Evolutionary conservation across 192 early-diverging fungal species (phyloP).

Genomic region (Powellomyces hirtus): DNA sequence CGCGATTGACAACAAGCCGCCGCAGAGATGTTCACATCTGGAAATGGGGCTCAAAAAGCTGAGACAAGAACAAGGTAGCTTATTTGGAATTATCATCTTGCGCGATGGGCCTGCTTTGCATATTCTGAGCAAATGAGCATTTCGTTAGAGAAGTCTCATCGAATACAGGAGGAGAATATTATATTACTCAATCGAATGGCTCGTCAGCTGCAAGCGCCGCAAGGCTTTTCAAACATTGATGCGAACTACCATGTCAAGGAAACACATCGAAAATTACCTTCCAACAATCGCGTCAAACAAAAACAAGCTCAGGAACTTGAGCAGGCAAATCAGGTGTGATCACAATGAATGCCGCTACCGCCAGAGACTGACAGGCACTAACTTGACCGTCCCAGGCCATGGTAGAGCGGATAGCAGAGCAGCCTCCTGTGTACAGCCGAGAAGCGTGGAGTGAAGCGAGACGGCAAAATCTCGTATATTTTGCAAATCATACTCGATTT

Average conservation of each 20-base stretch:
- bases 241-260: conserved; percentile 24
- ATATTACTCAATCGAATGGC: conserved; percentile 50
- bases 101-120: background rate
- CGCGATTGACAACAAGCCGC: conserved; percentile 39
- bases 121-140: too few relatives aligned
- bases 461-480: conserved; percentile 39
- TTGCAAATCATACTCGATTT: conserved; percentile 38
- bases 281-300: conserved; percentile 25
- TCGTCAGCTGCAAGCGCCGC: conserved; percentile 31
- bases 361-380: background rate
- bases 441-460: conserved; percentile 45
- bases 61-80: conserved; percentile 31
- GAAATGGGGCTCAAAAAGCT: conserved; percentile 34
- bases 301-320: conserved; percentile 35
- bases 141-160: conserved; percentile 33
- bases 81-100: too few relatives aligned
- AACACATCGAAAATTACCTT: conserved; percentile 26
- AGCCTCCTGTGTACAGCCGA: conserved; percentile 37
- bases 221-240: conserved; percentile 37
- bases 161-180: conserved; percentile 40
- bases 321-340: conserved; percentile 38
- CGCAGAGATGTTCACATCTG: conserved; percentile 39
- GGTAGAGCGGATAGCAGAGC: conserved; percentile 34
- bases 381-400: conserved; percentile 22
- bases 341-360: background rate